Evolutionary conservation across 805 yeast genomes (phyloP), one percentile per base, ranked within the genome.

Genomic region (Candida boleticola): DNA sequence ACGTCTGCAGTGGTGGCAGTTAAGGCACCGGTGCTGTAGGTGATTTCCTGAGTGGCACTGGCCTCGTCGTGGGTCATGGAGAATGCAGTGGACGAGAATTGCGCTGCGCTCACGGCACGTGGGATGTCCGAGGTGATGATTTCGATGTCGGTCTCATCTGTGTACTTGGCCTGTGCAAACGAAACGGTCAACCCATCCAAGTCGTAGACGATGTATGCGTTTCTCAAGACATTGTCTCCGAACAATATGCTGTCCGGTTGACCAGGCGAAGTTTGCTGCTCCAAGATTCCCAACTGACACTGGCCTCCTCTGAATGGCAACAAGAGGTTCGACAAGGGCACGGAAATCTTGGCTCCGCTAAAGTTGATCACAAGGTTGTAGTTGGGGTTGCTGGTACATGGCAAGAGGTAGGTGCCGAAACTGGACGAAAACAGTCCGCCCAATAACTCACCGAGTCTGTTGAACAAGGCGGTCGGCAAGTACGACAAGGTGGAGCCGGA

Each of bases 161-260:
- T 52, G 42, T 59, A 56, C 14, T 47, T 50, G 27, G 45, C 63
- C 36, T 54, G 66, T 5, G 68, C 85, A 54, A 84, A 51, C 3
- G 85, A 79, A 30, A 84, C 64, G 52, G 78, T 71, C 37, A 61
- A 63, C 52, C 74, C 74, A 23, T 80, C 86, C 40, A 82, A 61
- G 57, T 85, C 84, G 59, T 75, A 82, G 13, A 82, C 86, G 22
- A 80, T 71, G 57, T 82, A 84, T 2, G 82, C 82, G 42, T 76
- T 72, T 40, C 86, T 69, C 49, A 85, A 62, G 54, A 85, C 76
- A 36, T 77, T 73, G 55, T 83, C 89, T 10, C 93, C 93, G 29
- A 85, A 65, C 41, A 82, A 69, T 14, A 64, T 51, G 42, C 51
- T 51, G 38, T 34, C 29, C 10, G 30, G 23, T 17, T 29, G 17